These are phyloP conservation scores for Misopates orontium DNA, from an alignment of 257 asterid genomes.

Conservation along the genomic window DNA sequence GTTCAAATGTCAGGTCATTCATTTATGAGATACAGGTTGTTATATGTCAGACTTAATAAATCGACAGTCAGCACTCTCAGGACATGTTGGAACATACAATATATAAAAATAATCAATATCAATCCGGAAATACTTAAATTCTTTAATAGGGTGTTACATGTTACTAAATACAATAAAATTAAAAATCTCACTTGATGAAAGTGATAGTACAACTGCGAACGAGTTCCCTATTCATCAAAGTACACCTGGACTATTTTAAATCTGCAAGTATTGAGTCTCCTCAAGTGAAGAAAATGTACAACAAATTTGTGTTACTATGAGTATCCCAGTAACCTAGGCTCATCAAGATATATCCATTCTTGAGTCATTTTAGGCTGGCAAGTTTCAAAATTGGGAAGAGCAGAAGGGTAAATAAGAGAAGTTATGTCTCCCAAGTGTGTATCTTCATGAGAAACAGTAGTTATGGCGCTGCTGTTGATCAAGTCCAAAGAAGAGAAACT, in stretches of 20 bases:
- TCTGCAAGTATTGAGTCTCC: neutral
- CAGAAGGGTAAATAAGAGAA: conserved; percentile 33
- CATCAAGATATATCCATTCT: conserved; percentile 25
- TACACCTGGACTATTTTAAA: conserved; percentile 24
- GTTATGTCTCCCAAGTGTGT: conserved; percentile 40
- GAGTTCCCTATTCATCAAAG: conserved; percentile 17
- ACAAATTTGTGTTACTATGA: neutral
- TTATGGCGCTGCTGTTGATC: conserved; percentile 27
- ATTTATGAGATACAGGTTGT: too few species aligned
- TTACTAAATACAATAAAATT: conserved; percentile 8
- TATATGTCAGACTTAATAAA: too few species aligned
- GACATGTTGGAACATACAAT: too few species aligned
- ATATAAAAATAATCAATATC: too few species aligned
- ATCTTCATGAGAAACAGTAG: conserved; percentile 31
- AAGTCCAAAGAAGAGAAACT: conserved; percentile 29
- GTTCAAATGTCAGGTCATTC: too few species aligned
- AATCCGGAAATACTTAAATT: too few species aligned
- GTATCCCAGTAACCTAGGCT: conserved; percentile 23
- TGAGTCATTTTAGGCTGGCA: conserved; percentile 24
- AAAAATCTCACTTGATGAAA: conserved; percentile 30
- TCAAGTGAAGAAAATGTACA: conserved; percentile 11
- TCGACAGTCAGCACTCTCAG: too few species aligned
- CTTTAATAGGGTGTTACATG: too few species aligned
- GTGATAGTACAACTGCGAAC: conserved; percentile 28
- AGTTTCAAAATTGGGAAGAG: conserved; percentile 18